A percentile compares a stretch with the other conserved stretches of the same genome.
Evolutionary conservation across 768 basidiomycete genomes (phyloP).

Genomic region (Boletus rufocinnamomeus): DNA sequence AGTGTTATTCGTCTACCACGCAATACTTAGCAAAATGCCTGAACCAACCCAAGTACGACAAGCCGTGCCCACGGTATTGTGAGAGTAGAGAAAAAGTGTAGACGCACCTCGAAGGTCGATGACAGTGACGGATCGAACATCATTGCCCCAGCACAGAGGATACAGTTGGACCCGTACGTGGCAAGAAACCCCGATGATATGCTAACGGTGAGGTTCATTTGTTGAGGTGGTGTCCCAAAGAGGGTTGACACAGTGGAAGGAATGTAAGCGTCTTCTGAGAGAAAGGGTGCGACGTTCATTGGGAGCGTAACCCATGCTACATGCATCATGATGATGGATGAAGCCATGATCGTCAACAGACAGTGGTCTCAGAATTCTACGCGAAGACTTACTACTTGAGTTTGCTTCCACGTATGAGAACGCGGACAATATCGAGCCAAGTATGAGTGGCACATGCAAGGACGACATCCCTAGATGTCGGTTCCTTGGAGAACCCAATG

Average conservation of each 20-base stretch:
- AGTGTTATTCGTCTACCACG: conserved; percentile 18
- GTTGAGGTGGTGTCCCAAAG: conserved; percentile 32
- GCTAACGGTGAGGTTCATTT: conserved; percentile 28
- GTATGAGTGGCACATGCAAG: background rate
- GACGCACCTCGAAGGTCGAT: conserved; percentile 28
- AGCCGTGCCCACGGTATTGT: background rate
- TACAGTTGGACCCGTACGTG: conserved; percentile 25
- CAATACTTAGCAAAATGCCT: background rate
- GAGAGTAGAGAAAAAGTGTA: background rate
- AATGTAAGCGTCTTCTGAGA: conserved; percentile 11
- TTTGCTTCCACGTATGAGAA: conserved; percentile 13
- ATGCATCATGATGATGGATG: background rate
- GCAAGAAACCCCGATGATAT: conserved; percentile 15
- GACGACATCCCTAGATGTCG: background rate
- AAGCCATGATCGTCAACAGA: conserved; percentile 1
- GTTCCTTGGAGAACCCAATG: background rate
- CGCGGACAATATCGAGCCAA: conserved; percentile 3
- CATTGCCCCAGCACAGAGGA: conserved; percentile 27
- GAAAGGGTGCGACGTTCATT: conserved; percentile 23
- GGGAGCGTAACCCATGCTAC: conserved; percentile 31
- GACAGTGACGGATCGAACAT: conserved; percentile 27
- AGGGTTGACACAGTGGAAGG: conserved; percentile 23
- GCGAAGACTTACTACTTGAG: conserved; percentile 15
- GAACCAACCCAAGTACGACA: background rate
- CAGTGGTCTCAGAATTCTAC: background rate